Evolutionary conservation across 106 monocot genomes (phyloP).

Genomic region (Dendrobium catenatum): DNA sequence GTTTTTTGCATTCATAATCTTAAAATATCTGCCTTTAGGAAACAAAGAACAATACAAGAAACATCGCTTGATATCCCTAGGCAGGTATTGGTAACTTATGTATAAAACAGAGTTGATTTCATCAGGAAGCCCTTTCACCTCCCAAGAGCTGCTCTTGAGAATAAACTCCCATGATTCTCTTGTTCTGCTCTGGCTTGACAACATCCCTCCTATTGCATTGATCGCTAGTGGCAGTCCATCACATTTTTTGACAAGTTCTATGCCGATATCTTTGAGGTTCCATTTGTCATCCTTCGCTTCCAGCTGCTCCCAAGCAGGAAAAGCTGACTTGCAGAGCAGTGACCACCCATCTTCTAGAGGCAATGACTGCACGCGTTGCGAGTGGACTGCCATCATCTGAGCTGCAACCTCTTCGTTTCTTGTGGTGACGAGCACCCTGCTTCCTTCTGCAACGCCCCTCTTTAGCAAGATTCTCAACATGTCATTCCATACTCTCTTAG

Average conservation of each 20-base stretch:
- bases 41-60: constrained; percentile 26
- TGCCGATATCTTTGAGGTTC: background rate
- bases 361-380: background rate
- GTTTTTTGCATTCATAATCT: background rate
- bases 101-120: background rate
- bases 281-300: background rate
- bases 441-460: background rate
- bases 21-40: background rate
- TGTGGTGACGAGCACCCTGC: constrained; percentile 1
- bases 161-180: background rate
- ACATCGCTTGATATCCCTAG: constrained; percentile 12
- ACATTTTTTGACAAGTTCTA: constrained; percentile 17
- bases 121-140: too few relatives aligned
- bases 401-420: background rate
- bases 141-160: too few relatives aligned
- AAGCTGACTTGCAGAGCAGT: background rate
- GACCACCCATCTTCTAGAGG: constrained; percentile 11
- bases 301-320: background rate
- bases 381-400: constrained; percentile 4
- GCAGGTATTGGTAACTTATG: constrained; percentile 19
- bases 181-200: too few relatives aligned
- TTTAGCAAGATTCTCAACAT: constrained; percentile 4
- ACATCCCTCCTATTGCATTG: background rate
- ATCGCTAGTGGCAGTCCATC: constrained; percentile 16
- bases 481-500: too few relatives aligned